Evolutionary conservation across 2,329 filamentous ascomycete species (phyloP).

Genomic region (Colletotrichum sp.): DNA sequence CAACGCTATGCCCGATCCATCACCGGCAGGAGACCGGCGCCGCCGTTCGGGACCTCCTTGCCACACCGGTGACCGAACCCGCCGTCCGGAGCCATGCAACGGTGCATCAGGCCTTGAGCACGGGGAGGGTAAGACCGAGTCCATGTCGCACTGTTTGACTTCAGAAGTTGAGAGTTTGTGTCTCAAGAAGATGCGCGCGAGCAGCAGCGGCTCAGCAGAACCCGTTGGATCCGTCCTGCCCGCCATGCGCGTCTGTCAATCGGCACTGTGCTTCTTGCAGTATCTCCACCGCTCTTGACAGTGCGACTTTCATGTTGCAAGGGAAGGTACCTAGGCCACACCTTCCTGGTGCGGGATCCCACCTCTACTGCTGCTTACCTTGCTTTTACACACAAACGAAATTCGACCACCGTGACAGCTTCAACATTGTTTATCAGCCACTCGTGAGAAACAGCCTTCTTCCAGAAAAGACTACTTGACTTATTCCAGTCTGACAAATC

Average conservation of each 20-base stretch:
- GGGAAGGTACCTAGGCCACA: neutral
- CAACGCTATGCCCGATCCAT: constrained; percentile 2
- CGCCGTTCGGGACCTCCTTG: neutral
- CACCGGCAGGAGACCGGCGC: constrained; percentile 3
- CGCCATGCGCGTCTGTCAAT: neutral
- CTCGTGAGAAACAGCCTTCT: neutral
- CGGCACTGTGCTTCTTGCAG: neutral
- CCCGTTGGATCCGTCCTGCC: neutral
- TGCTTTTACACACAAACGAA: neutral
- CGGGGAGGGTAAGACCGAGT: neutral
- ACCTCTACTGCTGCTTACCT: neutral
- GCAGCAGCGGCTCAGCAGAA: neutral
- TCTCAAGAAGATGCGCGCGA: neutral
- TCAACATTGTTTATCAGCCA: neutral
- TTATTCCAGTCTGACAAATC: neutral
- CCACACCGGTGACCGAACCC: constrained; percentile 15
- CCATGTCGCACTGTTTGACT: neutral
- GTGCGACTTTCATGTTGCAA: neutral
- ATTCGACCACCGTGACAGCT: neutral
- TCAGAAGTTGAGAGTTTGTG: neutral
- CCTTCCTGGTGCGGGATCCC: neutral
- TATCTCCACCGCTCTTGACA: neutral
- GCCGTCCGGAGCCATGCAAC: neutral
- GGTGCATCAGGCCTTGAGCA: neutral
- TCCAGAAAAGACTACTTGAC: neutral